A percentile compares a stretch with the other conserved stretches of the same genome.
These are phyloP conservation scores for Sarcomyxa edulis DNA, from an alignment of 768 basidiomycete species.

Conservation along the genomic window DNA sequence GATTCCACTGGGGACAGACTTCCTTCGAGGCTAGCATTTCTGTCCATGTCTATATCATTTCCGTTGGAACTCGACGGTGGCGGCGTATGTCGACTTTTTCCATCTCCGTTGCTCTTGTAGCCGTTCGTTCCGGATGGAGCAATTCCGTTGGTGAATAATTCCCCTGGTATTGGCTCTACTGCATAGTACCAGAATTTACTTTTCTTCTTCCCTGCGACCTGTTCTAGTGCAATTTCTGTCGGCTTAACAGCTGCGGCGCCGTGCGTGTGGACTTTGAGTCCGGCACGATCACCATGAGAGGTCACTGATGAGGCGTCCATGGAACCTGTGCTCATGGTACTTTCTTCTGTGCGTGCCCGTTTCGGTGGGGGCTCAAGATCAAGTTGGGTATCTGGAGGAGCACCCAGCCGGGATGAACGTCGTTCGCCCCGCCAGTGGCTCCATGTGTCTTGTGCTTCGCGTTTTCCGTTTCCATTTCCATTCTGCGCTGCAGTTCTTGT, in stretches of 20 bases:
- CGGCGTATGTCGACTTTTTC: no score
- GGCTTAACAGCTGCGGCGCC: constrained; percentile 67
- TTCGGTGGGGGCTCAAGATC: constrained; percentile 51
- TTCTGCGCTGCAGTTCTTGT: constrained; percentile 43
- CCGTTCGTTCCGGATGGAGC: constrained; percentile 4
- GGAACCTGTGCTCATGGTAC: constrained; percentile 53
- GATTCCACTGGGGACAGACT: constrained; percentile 7
- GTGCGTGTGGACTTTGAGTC: constrained; percentile 42
- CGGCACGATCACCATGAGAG: constrained; percentile 22
- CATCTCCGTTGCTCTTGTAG: constrained; percentile 2
- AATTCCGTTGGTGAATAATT: constrained; percentile 18
- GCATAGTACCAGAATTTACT: constrained; percentile 90
- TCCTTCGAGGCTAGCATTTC: not conserved
- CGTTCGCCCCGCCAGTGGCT: constrained; percentile 70
- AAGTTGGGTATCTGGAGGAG: constrained; percentile 40
- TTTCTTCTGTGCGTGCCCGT: constrained; percentile 76
- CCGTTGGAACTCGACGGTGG: not conserved
- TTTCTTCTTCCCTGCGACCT: constrained; percentile 74
- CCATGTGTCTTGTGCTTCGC: constrained; percentile 48
- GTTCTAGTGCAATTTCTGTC: constrained; percentile 69
- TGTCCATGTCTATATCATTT: not conserved
- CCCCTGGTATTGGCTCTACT: constrained; percentile 58
- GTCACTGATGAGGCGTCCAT: constrained; percentile 31
- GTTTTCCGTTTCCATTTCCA: constrained; percentile 51
- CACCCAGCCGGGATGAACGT: constrained; percentile 65